Conservation (phyloP, 768 basidiomycete genomes). For the Lepiota venenata region DNA sequence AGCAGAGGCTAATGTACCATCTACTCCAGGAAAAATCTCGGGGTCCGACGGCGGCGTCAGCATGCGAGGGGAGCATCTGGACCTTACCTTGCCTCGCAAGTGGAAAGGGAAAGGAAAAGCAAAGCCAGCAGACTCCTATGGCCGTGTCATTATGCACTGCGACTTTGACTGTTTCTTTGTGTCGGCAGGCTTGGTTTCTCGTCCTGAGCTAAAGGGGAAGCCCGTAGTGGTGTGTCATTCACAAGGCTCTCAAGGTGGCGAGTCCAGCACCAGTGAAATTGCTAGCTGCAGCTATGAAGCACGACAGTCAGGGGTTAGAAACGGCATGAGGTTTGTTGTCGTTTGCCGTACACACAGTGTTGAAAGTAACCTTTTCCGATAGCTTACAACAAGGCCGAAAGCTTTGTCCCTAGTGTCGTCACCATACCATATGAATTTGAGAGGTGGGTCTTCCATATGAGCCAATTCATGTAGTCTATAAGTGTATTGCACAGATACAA, state of each 20-base stretch:
- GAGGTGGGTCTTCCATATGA: constrained; percentile 37
- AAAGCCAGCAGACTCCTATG: constrained; percentile 35
- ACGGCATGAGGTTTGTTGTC: constrained; percentile 83
- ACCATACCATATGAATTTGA: constrained; percentile 97
- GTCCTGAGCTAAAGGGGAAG: constrained; percentile 82
- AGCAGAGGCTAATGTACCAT: constrained; percentile 39
- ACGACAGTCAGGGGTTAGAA: constrained; percentile 79
- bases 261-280: constrained; percentile 87
- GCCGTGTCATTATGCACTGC: constrained; percentile 83
- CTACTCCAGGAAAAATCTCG: constrained; percentile 12
- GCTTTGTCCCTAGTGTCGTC: constrained; percentile 64
- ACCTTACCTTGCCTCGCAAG: constrained; percentile 46
- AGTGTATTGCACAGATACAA: constrained; percentile 74
- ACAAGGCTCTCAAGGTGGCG: constrained; percentile 68
- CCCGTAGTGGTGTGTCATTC: constrained; percentile 97
- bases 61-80: constrained; percentile 50
- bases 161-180: constrained; percentile 99
- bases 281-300: constrained; percentile 96
- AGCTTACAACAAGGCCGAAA: constrained; percentile 80
- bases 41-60: constrained; percentile 30
- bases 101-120: constrained; percentile 51
- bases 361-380: constrained; percentile 7
- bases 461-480: background rate
- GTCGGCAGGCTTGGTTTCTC: constrained; percentile 76
- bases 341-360: background rate